Percentiles rank a stretch among this genome's conserved stretches.
Evolutionary conservation across 306 rosid genomes (phyloP).

Genomic region (Clitoria ternatea): DNA sequence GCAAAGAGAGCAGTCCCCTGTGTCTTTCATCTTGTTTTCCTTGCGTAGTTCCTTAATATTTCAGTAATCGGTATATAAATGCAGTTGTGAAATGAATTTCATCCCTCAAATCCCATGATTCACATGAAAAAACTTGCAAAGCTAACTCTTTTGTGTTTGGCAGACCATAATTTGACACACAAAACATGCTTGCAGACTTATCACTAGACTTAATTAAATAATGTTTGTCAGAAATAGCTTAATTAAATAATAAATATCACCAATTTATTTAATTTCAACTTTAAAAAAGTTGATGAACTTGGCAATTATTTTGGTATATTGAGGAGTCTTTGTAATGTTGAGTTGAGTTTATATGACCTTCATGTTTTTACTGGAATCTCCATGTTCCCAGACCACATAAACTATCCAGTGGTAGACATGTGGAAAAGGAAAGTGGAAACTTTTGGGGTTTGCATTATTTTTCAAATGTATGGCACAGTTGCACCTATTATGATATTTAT

Average conservation of each 20-base stretch:
- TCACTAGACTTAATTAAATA: not conserved
- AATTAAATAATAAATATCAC: not conserved
- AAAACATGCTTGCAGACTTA: not conserved
- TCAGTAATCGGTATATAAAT: not conserved
- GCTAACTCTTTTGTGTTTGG: not conserved
- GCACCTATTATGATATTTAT: not conserved
- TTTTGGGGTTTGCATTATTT: not conserved
- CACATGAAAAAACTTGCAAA: not conserved
- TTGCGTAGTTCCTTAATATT: not conserved
- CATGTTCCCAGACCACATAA: not conserved
- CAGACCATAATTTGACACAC: not conserved
- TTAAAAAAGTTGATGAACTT: not conserved
- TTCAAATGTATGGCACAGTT: not conserved
- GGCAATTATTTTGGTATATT: not conserved
- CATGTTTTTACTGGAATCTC: not conserved
- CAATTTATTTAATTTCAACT: not conserved
- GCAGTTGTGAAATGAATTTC: not conserved
- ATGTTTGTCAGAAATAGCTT: too few relatives aligned
- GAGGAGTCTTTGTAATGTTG: not conserved
- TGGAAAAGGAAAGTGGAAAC: not conserved
- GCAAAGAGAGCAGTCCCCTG: not conserved
- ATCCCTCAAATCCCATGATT: not conserved
- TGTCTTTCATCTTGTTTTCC: not conserved
- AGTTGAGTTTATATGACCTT: not conserved
- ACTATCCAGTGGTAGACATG: not conserved